Evolutionary conservation across 257 asterid species (phyloP).

Genomic region (Solanum pinnatisectum): DNA sequence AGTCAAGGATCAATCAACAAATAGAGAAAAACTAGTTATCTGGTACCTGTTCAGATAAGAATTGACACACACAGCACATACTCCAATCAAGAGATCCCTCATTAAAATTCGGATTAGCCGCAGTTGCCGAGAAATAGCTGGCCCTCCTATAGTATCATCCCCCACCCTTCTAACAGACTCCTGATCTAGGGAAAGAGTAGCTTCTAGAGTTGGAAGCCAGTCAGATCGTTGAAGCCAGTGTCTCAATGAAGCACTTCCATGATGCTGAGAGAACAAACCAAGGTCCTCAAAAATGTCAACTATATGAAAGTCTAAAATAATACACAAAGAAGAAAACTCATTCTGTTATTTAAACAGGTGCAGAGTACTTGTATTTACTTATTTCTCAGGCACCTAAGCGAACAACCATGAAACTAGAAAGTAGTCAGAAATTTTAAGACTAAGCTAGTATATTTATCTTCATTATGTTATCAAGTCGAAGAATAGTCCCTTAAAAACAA

Average conservation of each 20-base stretch:
- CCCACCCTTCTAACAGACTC: slow-evolving; percentile 85
- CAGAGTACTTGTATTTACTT: neutral
- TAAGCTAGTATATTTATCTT: neutral
- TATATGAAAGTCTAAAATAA: neutral
- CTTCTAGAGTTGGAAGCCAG: slow-evolving; percentile 96
- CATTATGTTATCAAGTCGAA: neutral
- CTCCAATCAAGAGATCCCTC: slow-evolving; percentile 94
- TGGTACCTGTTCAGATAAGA: neutral
- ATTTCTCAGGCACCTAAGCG: neutral
- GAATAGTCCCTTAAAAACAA: neutral
- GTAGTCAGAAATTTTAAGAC: neutral
- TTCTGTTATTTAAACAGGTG: neutral
- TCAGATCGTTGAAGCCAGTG: slow-evolving; percentile 96
- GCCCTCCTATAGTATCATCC: slow-evolving; percentile 86
- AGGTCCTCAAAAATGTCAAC: neutral
- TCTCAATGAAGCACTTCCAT: slow-evolving; percentile 85
- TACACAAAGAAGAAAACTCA: neutral
- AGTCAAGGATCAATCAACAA: neutral
- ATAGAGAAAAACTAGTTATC: neutral
- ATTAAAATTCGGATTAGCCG: slow-evolving; percentile 76
- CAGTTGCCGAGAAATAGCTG: slow-evolving; percentile 75
- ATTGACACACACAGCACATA: slow-evolving; percentile 22
- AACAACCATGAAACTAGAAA: neutral
- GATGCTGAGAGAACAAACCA: slow-evolving; percentile 46
- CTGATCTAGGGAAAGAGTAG: slow-evolving; percentile 87